Evolutionary conservation across 1,284 basidiomycete species (phyloP), one percentile per base, ranked within the genome.

Genomic region (Ceratobasidium sp.): DNA sequence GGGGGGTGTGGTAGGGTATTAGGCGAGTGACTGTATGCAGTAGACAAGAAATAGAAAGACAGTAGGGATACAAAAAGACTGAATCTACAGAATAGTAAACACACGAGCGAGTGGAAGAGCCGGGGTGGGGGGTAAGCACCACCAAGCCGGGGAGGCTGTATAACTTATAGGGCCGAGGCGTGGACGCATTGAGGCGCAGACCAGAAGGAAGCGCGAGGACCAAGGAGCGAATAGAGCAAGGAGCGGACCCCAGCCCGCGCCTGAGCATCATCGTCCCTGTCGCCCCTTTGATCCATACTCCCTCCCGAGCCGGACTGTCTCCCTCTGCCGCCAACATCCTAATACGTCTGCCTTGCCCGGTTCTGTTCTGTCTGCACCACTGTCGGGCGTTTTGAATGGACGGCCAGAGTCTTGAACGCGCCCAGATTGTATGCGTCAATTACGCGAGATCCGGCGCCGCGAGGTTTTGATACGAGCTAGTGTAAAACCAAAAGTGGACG

Each of bases 361-460:
- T n/a, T n/a, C n/a, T n/a, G n/a, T n/a, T n/a, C n/a, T n/a, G n/a
- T n/a, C n/a, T n/a, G n/a, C n/a, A n/a, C n/a, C n/a, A n/a, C n/a
- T n/a, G n/a, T n/a, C n/a, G n/a, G 47, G 18, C 47, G 18, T n/a
- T 6, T 28, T 23, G 7, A 57, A 32, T 38, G 54, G 18, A 54
- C 50, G 9, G 50, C n/a, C 28, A 38, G 30, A 57, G 7, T 26
- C 3, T 23, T 9, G 47, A 50, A 54, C 8, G 8, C n/a, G 23
- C 13, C 13, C 5, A 54, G 26, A 7, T 23, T 28, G 23, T 21
- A 11, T 57, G 54, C 54, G 54, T 35, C 28, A 57, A 57, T 57
- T 57, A 57, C 54, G 54, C 54, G 54, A 57, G 54, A 57, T 57
- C 54, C 54, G 54, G n/a, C 54, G 54, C 54, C 54, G 54, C 54